A percentile compares a stretch with the other conserved stretches of the same genome.
Evolutionary conservation across 1,139 yeast genomes (phyloP).

Genomic region (Yamadazyma pseudoaaseri): DNA sequence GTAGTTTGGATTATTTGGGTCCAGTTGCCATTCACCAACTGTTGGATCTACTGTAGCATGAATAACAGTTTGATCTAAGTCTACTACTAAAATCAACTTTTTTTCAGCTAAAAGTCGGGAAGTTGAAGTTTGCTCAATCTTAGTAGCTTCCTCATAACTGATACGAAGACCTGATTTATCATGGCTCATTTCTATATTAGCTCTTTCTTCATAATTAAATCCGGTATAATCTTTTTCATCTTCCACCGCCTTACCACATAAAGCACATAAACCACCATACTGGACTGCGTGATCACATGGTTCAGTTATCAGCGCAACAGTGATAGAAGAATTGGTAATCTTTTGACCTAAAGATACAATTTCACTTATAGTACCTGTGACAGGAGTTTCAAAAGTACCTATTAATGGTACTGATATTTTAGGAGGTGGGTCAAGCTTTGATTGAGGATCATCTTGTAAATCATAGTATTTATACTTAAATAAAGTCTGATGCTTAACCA

Average conservation of each 20-base stretch:
- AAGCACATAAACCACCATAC: constrained; percentile 92
- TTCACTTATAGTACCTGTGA: constrained; percentile 67
- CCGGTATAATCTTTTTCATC: constrained; percentile 81
- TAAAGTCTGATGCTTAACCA: constrained; percentile 54
- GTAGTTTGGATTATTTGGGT: constrained; percentile 80
- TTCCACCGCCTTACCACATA: constrained; percentile 85
- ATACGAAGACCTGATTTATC: constrained; percentile 85
- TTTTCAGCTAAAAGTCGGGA: constrained; percentile 57
- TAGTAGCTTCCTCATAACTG: constrained; percentile 80
- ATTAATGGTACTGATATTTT: constrained; percentile 56
- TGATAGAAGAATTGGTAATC: neutral
- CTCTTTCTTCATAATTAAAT: constrained; percentile 69
- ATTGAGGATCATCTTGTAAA: constrained; percentile 57
- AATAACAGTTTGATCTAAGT: constrained; percentile 94
- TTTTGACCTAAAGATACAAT: constrained; percentile 43
- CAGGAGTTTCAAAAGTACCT: constrained; percentile 79
- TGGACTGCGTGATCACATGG: constrained; percentile 95
- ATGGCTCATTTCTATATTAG: constrained; percentile 87
- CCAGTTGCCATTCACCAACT: constrained; percentile 93
- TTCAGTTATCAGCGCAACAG: constrained; percentile 57
- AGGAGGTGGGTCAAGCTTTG: constrained; percentile 41
- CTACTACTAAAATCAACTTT: constrained; percentile 88
- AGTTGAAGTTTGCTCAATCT: constrained; percentile 71
- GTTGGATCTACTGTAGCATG: constrained; percentile 99
- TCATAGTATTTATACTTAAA: constrained; percentile 69